phyloP scores from a whole-genome alignment of 176 grass and related monocot species.

The Oropetium thomaeum region DNA sequence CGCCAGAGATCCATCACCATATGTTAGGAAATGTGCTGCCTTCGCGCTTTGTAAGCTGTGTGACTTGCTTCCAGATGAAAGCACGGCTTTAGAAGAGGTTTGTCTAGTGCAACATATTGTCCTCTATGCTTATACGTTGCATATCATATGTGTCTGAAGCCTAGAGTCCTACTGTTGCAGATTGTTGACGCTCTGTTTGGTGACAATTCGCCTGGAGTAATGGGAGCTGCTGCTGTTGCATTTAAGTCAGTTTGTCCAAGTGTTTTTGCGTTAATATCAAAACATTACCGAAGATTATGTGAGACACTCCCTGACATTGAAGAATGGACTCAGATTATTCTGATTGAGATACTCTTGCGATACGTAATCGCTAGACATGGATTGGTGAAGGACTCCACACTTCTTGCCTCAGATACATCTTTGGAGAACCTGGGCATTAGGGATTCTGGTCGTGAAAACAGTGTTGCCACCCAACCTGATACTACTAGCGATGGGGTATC shows the following conservation, averaged over 20 bases:
- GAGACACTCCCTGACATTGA: conserved; percentile 88
- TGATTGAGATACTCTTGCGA: conserved; percentile 79
- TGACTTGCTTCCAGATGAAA: conserved; percentile 77
- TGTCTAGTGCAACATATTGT: not conserved
- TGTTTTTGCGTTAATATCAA: conserved; percentile 60
- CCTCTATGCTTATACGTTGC: not conserved
- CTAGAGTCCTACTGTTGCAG: conserved; percentile 36
- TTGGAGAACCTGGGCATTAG: conserved; percentile 1
- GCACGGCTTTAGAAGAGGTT: conserved; percentile 63
- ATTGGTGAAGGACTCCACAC: conserved; percentile 76
- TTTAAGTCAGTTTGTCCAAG: conserved; percentile 77
- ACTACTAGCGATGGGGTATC: conserved; percentile 6
- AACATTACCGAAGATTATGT: conserved; percentile 75
- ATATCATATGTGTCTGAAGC: conserved; percentile 17
- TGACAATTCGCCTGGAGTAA: conserved; percentile 70
- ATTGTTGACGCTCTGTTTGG: conserved; percentile 68
- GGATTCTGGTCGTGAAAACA: conserved; percentile 25
- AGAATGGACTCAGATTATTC: conserved; percentile 84
- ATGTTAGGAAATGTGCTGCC: conserved; percentile 89
- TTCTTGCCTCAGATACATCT: conserved; percentile 35
- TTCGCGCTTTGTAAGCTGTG: conserved; percentile 79
- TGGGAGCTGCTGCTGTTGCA: conserved; percentile 73
- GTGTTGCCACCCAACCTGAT: conserved; percentile 9
- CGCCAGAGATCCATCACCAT: conserved; percentile 76
- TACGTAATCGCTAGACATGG: conserved; percentile 87